Base-by-base conservation (phyloP, 192 early-diverging fungal genomes). In the Coemansia sp. region DNA sequence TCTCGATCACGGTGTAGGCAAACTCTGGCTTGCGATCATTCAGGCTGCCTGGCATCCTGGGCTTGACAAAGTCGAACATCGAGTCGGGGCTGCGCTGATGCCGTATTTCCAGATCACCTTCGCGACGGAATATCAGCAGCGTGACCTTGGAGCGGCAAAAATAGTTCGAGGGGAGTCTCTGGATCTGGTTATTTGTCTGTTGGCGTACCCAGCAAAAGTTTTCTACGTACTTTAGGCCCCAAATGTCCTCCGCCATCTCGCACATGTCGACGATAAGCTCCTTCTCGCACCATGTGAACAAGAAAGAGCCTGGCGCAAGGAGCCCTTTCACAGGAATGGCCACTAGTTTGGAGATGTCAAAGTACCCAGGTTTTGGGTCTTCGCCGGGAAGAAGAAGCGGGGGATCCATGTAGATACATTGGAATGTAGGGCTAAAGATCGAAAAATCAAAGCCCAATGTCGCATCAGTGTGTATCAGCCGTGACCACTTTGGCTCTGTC, bases 141-240 rank as follows among this genome's bases (percentile, higher is more conserved):
- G 91, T 94, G 42, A 93, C 84, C 63, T 98, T 98, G 40, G 89
- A 91, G 77, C 92, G 93, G 67, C 89, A 85, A 66, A 98, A 96
- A 71, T 93, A 96, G 22, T 70, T 78, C 32, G 87, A 91, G 22
- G 86, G 77, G 38, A 88, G 77, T 20, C 81, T 67, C 12, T 84
- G 88, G 68, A 98, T 93, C 53, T 86, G 85, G 76, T 98, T 96
- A 75, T 95, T 93, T 44, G 87, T 72, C 55, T 87, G 78, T 56
- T 90, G 85, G 64, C 94, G 95, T 70, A 97, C 92, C 95, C 96
- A 98, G 74, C 91, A 93, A 84, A 98, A 95, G 84, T 97, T 98
- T 71, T 96, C 96, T 0, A 97, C 93, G 71, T 98, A 98, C 53
- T 92, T 91, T 84, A 95, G 92, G 2, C 89, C 88, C 94, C 96